Evolutionary conservation across 2,329 filamentous ascomycete genomes (phyloP).

Genomic region (Phoma sp.): DNA sequence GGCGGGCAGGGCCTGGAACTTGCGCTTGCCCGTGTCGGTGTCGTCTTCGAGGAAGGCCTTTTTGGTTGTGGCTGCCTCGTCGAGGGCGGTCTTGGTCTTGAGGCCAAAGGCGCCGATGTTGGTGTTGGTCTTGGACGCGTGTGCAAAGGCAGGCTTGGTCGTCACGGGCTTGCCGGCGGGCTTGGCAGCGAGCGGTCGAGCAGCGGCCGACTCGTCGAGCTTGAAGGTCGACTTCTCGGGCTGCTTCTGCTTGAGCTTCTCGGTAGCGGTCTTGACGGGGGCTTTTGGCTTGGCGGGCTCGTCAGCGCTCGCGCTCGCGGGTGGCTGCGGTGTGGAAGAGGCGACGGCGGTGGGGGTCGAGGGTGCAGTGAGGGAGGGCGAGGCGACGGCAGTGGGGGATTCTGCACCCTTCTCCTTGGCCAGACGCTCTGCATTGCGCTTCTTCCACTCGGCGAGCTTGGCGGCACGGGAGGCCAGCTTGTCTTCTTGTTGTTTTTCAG

Average conservation of each 20-base stretch:
- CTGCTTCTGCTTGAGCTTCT: constrained; percentile 70
- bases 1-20: constrained; percentile 83
- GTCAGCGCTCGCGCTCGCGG: constrained; percentile 38
- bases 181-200: constrained; percentile 37
- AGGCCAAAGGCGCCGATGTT: constrained; percentile 88
- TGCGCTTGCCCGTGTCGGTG: constrained; percentile 81
- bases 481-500: constrained; percentile 32
- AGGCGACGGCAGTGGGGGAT: constrained; percentile 63
- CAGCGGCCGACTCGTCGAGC: constrained; percentile 41
- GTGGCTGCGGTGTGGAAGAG: constrained; percentile 42
- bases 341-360: constrained; percentile 60
- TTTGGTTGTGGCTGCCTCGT: constrained; percentile 72
- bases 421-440: constrained; percentile 58
- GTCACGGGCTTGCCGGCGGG: constrained; percentile 35
- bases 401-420: constrained; percentile 71
- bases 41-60: constrained; percentile 89
- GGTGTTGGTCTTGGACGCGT: constrained; percentile 67
- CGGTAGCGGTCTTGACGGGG: constrained; percentile 83
- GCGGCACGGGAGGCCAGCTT: constrained; percentile 34
- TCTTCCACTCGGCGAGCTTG: constrained; percentile 80
- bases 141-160: constrained; percentile 54
- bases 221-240: constrained; percentile 48
- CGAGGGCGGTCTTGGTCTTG: constrained; percentile 65
- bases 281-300: constrained; percentile 75
- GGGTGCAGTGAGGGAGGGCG: constrained; percentile 61